phyloP scores from a whole-genome alignment of 495 filamentous ascomycete species.

The Chaetomidium leptoderma region DNA sequence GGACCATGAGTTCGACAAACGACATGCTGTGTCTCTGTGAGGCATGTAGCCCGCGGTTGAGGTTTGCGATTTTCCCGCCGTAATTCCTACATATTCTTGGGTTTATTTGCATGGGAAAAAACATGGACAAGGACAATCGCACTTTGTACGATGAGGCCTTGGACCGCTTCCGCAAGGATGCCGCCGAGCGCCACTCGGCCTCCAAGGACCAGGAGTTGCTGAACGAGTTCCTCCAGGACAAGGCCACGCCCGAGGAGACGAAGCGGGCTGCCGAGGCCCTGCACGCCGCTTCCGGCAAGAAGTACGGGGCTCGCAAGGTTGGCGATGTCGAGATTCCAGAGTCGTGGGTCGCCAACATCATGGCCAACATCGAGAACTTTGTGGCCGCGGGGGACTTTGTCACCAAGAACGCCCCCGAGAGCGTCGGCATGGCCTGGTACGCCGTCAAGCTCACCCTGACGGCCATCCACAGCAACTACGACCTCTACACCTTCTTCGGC shows the following conservation, averaged over 20 bases:
- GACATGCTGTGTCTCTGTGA: neutral
- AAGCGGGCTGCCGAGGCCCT: slow-evolving; percentile 23
- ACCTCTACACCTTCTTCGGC: slow-evolving; percentile 32
- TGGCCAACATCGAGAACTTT: slow-evolving; percentile 30
- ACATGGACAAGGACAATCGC: neutral
- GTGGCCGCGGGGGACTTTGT: slow-evolving; percentile 23
- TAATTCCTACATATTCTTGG: no score
- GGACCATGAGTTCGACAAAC: neutral
- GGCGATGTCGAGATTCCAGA: slow-evolving; percentile 25
- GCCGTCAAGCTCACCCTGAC: slow-evolving; percentile 27
- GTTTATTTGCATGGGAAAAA: no score
- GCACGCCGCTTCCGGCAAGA: slow-evolving; percentile 19
- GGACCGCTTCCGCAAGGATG: slow-evolving; percentile 18
- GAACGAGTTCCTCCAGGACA: slow-evolving; percentile 20
- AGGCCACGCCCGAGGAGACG: slow-evolving; percentile 20
- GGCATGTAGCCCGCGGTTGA: neutral
- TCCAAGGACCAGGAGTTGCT: slow-evolving; percentile 22
- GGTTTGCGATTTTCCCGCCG: neutral
- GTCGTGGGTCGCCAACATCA: slow-evolving; percentile 27
- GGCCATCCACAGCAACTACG: slow-evolving; percentile 32
- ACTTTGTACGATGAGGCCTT: slow-evolving; percentile 25
- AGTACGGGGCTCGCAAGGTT: slow-evolving; percentile 23
- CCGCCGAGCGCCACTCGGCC: slow-evolving; percentile 11
- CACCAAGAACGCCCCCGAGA: slow-evolving; percentile 26
- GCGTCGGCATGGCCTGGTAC: slow-evolving; percentile 30